Percentiles rank a stretch among this genome's conserved stretches.
phyloP scores from a whole-genome alignment of 2,329 filamentous ascomycete species.

The Colletotrichum sp. region DNA sequence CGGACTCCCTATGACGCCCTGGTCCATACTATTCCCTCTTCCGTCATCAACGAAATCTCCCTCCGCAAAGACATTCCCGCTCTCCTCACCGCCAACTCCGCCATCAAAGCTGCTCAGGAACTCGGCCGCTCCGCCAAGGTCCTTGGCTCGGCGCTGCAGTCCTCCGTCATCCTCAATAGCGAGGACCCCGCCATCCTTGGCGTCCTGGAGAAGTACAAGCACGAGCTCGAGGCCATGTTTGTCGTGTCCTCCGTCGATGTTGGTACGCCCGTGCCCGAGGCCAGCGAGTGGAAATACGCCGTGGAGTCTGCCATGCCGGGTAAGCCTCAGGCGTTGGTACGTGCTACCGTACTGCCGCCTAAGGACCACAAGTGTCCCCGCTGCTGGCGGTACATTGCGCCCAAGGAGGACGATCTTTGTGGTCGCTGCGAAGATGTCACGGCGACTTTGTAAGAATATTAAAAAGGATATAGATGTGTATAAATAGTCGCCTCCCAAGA shows the following conservation, averaged over 20 bases:
- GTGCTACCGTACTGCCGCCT: slow-evolving; percentile 54
- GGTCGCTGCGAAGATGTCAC: slow-evolving; percentile 74
- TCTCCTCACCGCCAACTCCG: slow-evolving; percentile 63
- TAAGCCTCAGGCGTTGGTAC: slow-evolving; percentile 33
- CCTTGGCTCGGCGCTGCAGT: slow-evolving; percentile 83
- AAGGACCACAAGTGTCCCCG: slow-evolving; percentile 75
- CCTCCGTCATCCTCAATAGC: slow-evolving; percentile 65
- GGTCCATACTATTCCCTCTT: slow-evolving; percentile 43
- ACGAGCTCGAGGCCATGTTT: slow-evolving; percentile 68
- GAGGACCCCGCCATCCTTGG: slow-evolving; percentile 38
- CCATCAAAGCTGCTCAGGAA: slow-evolving; percentile 80
- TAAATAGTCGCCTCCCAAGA: neutral
- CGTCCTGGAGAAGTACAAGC: slow-evolving; percentile 43
- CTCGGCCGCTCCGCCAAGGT: slow-evolving; percentile 71
- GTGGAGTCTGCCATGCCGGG: slow-evolving; percentile 46
- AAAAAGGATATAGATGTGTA: neutral
- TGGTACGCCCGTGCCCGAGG: slow-evolving; percentile 33
- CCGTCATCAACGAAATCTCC: slow-evolving; percentile 40
- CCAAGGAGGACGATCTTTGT: slow-evolving; percentile 71
- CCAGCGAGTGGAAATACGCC: slow-evolving; percentile 44
- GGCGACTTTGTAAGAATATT: slow-evolving; percentile 7
- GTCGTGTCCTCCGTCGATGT: slow-evolving; percentile 71
- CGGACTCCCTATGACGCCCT: slow-evolving; percentile 52
- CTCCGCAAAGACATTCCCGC: slow-evolving; percentile 48
- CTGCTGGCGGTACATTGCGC: slow-evolving; percentile 88